Evolutionary conservation across 768 basidiomycete genomes (phyloP).

Genomic region (Dioszegia aurantiaca): DNA sequence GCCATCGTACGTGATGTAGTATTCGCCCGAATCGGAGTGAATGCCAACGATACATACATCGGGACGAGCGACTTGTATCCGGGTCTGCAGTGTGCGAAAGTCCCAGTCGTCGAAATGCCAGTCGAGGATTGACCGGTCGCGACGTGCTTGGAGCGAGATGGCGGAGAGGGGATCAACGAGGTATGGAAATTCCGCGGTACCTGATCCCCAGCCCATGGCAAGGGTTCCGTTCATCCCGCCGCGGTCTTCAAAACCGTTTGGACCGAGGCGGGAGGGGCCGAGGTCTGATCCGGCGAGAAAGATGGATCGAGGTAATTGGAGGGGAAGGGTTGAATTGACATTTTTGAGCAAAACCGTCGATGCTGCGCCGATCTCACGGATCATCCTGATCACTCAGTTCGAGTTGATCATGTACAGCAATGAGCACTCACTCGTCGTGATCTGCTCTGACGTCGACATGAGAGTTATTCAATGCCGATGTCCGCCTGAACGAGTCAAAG

Average conservation of each 20-base stretch:
- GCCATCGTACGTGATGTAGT: constrained; percentile 73
- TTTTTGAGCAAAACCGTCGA: constrained; percentile 78
- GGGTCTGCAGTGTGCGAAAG: constrained; percentile 54
- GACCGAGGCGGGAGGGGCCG: constrained; percentile 65
- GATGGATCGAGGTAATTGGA: constrained; percentile 56
- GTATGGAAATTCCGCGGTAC: constrained; percentile 68
- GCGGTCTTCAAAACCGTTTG: constrained; percentile 67
- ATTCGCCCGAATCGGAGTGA: constrained; percentile 79
- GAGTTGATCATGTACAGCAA: neutral
- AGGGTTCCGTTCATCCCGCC: constrained; percentile 61
- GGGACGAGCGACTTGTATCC: constrained; percentile 53
- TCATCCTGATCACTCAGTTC: constrained; percentile 50
- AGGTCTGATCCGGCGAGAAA: constrained; percentile 62
- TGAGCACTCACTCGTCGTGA: constrained; percentile 56
- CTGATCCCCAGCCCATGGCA: constrained; percentile 91
- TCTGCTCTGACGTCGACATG: constrained; percentile 63
- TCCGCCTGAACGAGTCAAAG: constrained; percentile 59
- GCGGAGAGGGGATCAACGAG: constrained; percentile 77
- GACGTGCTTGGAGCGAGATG: constrained; percentile 68
- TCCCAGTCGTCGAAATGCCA: constrained; percentile 74
- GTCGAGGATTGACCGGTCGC: constrained; percentile 64
- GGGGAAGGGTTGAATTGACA: constrained; percentile 61
- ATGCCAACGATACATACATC: constrained; percentile 70
- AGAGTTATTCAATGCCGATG: constrained; percentile 41
- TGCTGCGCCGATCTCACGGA: constrained; percentile 70